phyloP scores from a whole-genome alignment of 345 rosid genomes.

The Turnera subulata region DNA sequence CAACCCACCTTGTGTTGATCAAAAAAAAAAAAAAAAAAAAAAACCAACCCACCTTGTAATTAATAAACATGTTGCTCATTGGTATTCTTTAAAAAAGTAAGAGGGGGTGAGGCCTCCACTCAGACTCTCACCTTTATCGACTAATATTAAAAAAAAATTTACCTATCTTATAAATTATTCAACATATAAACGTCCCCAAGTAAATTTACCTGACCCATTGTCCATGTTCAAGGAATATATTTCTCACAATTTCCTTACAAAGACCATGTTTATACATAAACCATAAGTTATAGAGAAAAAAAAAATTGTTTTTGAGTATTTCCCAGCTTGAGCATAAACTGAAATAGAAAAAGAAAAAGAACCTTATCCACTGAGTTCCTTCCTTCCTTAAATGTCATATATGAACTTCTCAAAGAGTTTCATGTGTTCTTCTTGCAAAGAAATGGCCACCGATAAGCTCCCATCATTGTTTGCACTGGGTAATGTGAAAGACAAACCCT shows the following conservation, averaged over 20 bases:
- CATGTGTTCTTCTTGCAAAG: constrained; percentile 77
- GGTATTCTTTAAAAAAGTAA: too few relatives aligned
- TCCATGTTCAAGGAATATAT: too few relatives aligned
- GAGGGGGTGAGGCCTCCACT: too few relatives aligned
- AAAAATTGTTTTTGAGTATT: not conserved
- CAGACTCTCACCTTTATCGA: too few relatives aligned
- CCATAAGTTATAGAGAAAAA: not conserved
- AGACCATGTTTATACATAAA: not conserved
- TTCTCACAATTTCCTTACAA: not conserved
- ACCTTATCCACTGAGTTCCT: not conserved
- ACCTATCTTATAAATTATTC: too few relatives aligned
- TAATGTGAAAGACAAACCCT: constrained; percentile 68
- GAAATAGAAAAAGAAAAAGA: not conserved
- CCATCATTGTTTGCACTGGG: constrained; percentile 81
- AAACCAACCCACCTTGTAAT: too few relatives aligned
- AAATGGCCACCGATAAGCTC: constrained; percentile 71
- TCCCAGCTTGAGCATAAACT: not conserved
- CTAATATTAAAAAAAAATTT: too few relatives aligned
- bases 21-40: too few relatives aligned
- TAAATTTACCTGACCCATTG: too few relatives aligned
- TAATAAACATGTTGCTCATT: too few relatives aligned
- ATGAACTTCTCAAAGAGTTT: constrained; percentile 62
- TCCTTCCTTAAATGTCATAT: constrained; percentile 30
- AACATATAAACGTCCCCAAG: too few relatives aligned
- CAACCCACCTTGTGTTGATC: too few relatives aligned